Evolutionary conservation across 1,284 basidiomycete genomes (phyloP), one percentile per base, ranked within the genome.

Genomic region (Fomes fomentarius): DNA sequence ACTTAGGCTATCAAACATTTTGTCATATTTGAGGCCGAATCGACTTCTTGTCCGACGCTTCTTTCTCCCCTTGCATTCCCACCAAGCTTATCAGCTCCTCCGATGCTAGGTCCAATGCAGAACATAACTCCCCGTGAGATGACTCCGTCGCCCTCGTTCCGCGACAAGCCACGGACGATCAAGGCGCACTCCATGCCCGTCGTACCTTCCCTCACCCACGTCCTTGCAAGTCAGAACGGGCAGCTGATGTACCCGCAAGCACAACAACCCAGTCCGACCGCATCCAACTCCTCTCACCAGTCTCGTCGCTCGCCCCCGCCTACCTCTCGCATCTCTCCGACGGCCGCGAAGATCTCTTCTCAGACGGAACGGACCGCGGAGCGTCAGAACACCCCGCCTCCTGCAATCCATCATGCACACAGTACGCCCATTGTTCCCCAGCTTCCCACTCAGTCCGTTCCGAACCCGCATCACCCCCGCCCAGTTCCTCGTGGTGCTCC

Each of bases 141-240:
- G 61, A 88, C 88, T 30, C 83, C 83, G 34, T 89, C 88, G 2
- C 87, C 88, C 33, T 77, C 82, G 25, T 76, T 81, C 64, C 79
- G 80, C 47, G 82, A 87, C 57, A 76, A 83, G 62, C 77, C 79
- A 57, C 77, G 87, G 38, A 74, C 82, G 17, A 66, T 77, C 25
- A 87, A 87, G 62, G 67, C 83, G 1, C 80, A 84, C 61, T 84
- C 85, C 0, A 76, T 87, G 74, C 82, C 85, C 53, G 70, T 81
- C 65, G 81, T 83, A 5, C 81, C 85, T 46, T 77, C 79, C 11
- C 73, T 80, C 39, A 73, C 76, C 64, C 81, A 83, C 56, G 69
- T 82, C 17, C 81, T 75, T 57, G 75, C 66, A 17, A 62, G 49
- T 56, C 56, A 57, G 52, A 51, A 64, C 47, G 61, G 63, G 59